A percentile compares a stretch with the other conserved stretches of the same genome.
These are phyloP conservation scores for Sporothrix mexicana DNA, from an alignment of 2,329 filamentous ascomycete species.

Conservation along the genomic window DNA sequence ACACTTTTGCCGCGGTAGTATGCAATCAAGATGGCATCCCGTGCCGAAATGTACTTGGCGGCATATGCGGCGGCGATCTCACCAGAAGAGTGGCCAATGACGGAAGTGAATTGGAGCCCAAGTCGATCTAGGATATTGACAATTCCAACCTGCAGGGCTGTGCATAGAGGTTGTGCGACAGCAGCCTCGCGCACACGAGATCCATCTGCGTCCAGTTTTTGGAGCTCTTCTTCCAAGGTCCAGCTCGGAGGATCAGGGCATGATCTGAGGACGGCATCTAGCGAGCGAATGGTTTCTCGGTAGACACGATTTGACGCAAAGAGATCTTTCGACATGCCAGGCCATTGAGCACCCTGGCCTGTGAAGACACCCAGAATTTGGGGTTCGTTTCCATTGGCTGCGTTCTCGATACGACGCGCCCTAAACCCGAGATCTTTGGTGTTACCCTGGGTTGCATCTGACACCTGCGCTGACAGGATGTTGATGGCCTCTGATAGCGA, in stretches of 20 bases:
- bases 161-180: slow-evolving; percentile 43
- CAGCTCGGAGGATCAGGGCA: slow-evolving; percentile 34
- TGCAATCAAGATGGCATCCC: slow-evolving; percentile 38
- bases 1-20: slow-evolving; percentile 38
- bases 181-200: slow-evolving; percentile 30
- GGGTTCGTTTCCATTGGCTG: background rate
- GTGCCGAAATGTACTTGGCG: slow-evolving; percentile 38
- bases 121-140: slow-evolving; percentile 42
- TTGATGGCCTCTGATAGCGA: slow-evolving; percentile 7
- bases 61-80: slow-evolving; percentile 47
- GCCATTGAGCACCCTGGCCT: slow-evolving; percentile 41
- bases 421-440: slow-evolving; percentile 19
- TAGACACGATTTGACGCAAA: slow-evolving; percentile 34
- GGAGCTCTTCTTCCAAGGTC: slow-evolving; percentile 31
- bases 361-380: slow-evolving; percentile 37
- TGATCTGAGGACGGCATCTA: slow-evolving; percentile 44
- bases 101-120: slow-evolving; percentile 40
- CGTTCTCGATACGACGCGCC: slow-evolving; percentile 11
- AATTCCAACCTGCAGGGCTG: slow-evolving; percentile 44
- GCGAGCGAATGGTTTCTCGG: slow-evolving; percentile 43
- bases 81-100: slow-evolving; percentile 47
- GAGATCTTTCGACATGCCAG: slow-evolving; percentile 33
- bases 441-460: background rate
- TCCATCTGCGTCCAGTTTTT: slow-evolving; percentile 8
- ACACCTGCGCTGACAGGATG: background rate